Base-by-base conservation (phyloP, 306 rosid species). In the Styphnolobium japonicum region DNA sequence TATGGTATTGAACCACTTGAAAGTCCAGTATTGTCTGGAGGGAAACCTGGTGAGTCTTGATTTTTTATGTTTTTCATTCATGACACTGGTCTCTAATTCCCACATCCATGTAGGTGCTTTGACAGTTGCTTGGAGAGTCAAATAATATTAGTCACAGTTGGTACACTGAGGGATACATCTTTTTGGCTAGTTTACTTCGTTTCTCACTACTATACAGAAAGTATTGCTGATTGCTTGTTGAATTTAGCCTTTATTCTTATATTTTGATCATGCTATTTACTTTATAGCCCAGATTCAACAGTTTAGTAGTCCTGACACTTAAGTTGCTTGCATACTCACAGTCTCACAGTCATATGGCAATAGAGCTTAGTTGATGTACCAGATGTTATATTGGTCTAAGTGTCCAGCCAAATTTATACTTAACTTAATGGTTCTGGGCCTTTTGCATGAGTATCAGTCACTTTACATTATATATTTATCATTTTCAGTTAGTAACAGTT, bases 1-100 rank as follows among this genome's bases (percentile, higher is more conserved):
- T 87, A 87, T 68, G 96, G 96, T 2, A 53, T 91, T 29, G 96
- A 91, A 86, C 96, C 96, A 16, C 83, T 87, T 84, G 93, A 91
- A 85, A 91, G 93, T 76, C 88, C 96, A 63, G 72, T 89, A 18
- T 71, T 91, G 39, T 89, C 91, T 14, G 96, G 96, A 75, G 96
- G 96, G 67, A 86, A 87, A 68, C 96, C 96, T 18, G 96, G 91
- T 89, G 84, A 84, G 90, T 74, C 39, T n/a, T 33, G 52, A 58
- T 49, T 53, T 58, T 42, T 43, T 27, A 27, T 27, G 31, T 39
- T 37, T 12, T 46, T 48, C 33, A 51, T 11, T 78, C 15, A 29
- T 71, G 12, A 10, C 67, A 1, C 14, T 56, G 40, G 16, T 61
- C 56, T 12, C 48, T 56, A 14, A 29, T 65, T 11, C 19, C 34